Percentiles rank a stretch among this genome's conserved stretches.
Evolutionary conservation across 257 asterid genomes (phyloP).

Genomic region (Solanum dulcamara): DNA sequence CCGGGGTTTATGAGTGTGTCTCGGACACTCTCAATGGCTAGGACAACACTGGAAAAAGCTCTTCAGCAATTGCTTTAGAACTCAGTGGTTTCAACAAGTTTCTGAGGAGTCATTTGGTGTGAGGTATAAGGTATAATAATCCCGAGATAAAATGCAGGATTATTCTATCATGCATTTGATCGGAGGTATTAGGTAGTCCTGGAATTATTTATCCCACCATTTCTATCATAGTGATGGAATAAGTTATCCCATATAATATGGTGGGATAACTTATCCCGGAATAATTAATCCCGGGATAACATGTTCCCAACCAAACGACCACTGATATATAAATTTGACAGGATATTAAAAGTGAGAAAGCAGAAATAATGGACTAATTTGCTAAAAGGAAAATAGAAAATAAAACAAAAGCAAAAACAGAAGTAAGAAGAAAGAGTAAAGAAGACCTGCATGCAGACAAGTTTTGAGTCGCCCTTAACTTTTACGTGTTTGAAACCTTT

Average conservation of each 20-base stretch:
- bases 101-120: too few relatives aligned
- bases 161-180: too few relatives aligned
- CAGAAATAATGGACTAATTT: not conserved
- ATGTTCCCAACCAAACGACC: too few relatives aligned
- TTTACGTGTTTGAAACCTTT: conserved; percentile 81
- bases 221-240: too few relatives aligned
- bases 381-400: not conserved
- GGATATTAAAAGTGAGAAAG: not conserved
- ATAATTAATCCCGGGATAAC: too few relatives aligned
- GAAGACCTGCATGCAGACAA: conserved; percentile 98
- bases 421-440: not conserved
- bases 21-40: not conserved
- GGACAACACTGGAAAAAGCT: not conserved
- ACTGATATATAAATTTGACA: not conserved
- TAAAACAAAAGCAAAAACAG: not conserved
- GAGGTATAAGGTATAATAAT: too few relatives aligned
- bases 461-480: conserved; percentile 93
- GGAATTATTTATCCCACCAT: too few relatives aligned
- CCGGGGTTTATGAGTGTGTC: not conserved
- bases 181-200: too few relatives aligned
- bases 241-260: too few relatives aligned
- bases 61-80: not conserved
- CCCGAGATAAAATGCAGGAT: too few relatives aligned
- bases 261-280: too few relatives aligned
- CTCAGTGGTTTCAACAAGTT: not conserved